Evolutionary conservation across 306 rosid species (phyloP).

Genomic region (Heteromeles arbutifolia): DNA sequence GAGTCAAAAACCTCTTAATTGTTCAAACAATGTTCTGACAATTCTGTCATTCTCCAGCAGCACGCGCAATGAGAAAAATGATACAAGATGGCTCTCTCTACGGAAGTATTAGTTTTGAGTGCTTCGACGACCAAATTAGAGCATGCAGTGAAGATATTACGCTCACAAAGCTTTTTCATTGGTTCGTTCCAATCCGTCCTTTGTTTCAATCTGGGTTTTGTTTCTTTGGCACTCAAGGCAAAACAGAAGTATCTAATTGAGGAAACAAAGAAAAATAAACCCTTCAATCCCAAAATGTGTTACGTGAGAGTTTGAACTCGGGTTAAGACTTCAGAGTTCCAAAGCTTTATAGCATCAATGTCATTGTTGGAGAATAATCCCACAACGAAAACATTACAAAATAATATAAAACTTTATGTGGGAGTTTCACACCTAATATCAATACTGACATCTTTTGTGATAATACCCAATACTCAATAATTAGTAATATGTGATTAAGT

Average conservation of each 20-base stretch:
- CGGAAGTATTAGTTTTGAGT: not conserved
- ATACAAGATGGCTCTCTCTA: not conserved
- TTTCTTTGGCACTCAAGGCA: not conserved
- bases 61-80: constrained; percentile 43
- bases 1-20: constrained; percentile 43
- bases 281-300: too few relatives aligned
- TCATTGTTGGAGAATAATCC: too few relatives aligned
- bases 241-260: not conserved
- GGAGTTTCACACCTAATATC: too few relatives aligned
- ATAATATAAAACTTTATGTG: too few relatives aligned
- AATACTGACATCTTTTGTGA: not conserved
- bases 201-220: not conserved
- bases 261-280: not conserved
- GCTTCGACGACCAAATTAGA: not conserved
- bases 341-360: not conserved
- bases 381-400: too few relatives aligned
- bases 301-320: not conserved
- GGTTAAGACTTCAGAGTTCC: not conserved
- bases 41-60: constrained; percentile 43
- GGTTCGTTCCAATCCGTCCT: not conserved
- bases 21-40: constrained; percentile 43
- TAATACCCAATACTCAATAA: too few relatives aligned
- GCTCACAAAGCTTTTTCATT: not conserved
- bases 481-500: not conserved
- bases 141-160: not conserved